Evolutionary conservation across 164 flowering plant genomes (phyloP).

Genomic region (Stephania cephalantha): DNA sequence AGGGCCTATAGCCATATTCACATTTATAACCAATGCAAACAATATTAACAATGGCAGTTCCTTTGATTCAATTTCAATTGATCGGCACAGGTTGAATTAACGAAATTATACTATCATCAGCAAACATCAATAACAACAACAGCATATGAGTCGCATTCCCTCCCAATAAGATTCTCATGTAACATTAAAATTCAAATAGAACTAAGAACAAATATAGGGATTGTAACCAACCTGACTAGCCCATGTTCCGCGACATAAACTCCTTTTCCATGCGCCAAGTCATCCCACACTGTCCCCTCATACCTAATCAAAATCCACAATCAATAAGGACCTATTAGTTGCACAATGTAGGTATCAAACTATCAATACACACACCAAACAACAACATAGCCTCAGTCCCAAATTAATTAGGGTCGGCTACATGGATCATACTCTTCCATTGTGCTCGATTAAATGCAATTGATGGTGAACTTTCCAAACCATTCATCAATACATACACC

Average conservation of each 20-base stretch:
- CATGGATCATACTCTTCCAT: no score
- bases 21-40: no score
- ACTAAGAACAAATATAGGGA: neutral
- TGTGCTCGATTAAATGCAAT: no score
- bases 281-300: constrained; percentile 98
- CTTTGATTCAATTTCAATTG: no score
- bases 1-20: no score
- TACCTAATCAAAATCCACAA: constrained; percentile 38
- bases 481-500: neutral
- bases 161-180: neutral
- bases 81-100: no score
- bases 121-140: neutral
- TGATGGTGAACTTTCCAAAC: neutral
- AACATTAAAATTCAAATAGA: neutral
- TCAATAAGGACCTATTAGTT: neutral
- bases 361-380: neutral
- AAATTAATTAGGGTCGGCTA: neutral
- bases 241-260: constrained; percentile 75
- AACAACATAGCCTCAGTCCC: no score
- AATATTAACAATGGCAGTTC: no score
- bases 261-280: constrained; percentile 92
- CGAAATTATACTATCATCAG: neutral
- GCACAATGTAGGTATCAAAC: neutral
- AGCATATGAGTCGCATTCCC: neutral
- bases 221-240: constrained; percentile 59